phyloP scores from a whole-genome alignment of 768 basidiomycete genomes.

The Cyclocybe aegerita region DNA sequence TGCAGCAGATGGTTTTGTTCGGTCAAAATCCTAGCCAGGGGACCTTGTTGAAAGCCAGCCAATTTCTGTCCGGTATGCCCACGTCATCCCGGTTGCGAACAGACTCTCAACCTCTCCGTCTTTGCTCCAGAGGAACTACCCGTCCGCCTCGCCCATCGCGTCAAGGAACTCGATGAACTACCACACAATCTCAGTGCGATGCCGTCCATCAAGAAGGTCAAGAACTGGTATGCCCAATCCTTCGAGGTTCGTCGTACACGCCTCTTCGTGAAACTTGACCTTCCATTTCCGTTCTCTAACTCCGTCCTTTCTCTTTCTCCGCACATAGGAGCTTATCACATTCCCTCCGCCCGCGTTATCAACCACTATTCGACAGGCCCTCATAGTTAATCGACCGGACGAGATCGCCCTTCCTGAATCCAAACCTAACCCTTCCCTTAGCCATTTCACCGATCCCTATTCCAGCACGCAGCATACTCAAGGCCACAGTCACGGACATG shows the following conservation, averaged over 20 bases:
- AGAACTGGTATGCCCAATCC: slow-evolving; percentile 98
- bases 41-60: slow-evolving; percentile 87
- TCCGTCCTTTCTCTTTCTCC: neutral
- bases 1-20: slow-evolving; percentile 98
- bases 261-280: neutral
- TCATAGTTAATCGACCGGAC: slow-evolving; percentile 48
- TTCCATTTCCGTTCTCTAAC: neutral
- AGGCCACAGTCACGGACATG: slow-evolving; percentile 24
- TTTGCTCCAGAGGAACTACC: slow-evolving; percentile 79
- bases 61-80: slow-evolving; percentile 73
- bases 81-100: neutral
- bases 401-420: slow-evolving; percentile 64
- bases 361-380: slow-evolving; percentile 62
- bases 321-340: slow-evolving; percentile 76
- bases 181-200: slow-evolving; percentile 90
- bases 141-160: slow-evolving; percentile 91
- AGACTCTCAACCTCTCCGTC: neutral
- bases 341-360: slow-evolving; percentile 82
- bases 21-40: slow-evolving; percentile 96
- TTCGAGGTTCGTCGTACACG: slow-evolving; percentile 72
- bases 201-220: slow-evolving; percentile 91
- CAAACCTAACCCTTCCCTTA: slow-evolving; percentile 75
- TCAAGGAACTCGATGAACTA: slow-evolving; percentile 92
- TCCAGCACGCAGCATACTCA: slow-evolving; percentile 9
- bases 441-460: slow-evolving; percentile 36